Base-by-base conservation (phyloP, 305 asterid species). In the Lippia alba region DNA sequence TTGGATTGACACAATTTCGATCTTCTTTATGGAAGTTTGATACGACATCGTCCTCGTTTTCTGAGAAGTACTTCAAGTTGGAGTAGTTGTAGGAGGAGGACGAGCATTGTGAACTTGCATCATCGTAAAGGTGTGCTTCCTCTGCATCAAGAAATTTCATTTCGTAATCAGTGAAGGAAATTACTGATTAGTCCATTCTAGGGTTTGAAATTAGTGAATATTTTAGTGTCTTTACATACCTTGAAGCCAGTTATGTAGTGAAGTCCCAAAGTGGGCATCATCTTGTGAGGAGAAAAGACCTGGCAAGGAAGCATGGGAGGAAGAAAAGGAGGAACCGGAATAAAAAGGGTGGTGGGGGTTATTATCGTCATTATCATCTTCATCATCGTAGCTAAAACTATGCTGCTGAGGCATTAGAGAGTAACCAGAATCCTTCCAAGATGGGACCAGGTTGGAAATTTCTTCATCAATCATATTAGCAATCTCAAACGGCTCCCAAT, bases 401-500 rank as follows among this genome's bases (percentile, higher is more conserved):
- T 78, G 83, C 76, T 79, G 87, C 66, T 81, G 78, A 36, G 50
- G 79, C 73, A 73, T 63, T 65, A 53, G 74, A 46, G 69, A 20
- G 46, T 73, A 67, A 55, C 19, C 17, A 6, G 71, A 74, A 44
- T 39, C 49, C 65, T 76, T 87, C 91, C 89, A 81, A n/a, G 82
- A 62, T 33, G 95, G 95, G 65, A 86, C 82, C 69, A 89, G 58
- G 18, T 73, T 78, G 41, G 84, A 78, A 59, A 91, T 82, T 78
- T 91, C 92, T 7, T 71, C 78, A 9, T 85, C 84, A 49, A 91
- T 91, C 96, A 89, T 89, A 16, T 75, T 77, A 57, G 97, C 94
- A 77, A 91, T 91, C 80, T 91, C 91, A 34, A 64, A 40, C 36
- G 94, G 84, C 74, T 82, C 81, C 92, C 94, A 89, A 36, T 89